Conservation (phyloP, 2,329 filamentous ascomycete genomes). For the Bisporella sp. region DNA sequence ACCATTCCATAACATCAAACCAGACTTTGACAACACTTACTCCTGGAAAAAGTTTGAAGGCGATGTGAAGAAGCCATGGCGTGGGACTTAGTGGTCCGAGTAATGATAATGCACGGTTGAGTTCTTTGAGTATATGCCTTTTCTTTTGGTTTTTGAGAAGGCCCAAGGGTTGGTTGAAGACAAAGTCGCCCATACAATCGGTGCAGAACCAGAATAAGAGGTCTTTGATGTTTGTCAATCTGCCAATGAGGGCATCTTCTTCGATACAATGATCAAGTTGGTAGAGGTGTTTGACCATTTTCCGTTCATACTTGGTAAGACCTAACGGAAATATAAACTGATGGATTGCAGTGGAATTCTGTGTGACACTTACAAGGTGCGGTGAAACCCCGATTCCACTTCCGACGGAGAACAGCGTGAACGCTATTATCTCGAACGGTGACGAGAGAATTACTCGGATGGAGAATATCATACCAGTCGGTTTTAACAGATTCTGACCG, state of each 20-base stretch:
- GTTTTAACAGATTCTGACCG: constrained; percentile 15
- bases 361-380: constrained; percentile 2
- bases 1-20: no score
- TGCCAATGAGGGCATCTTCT: neutral
- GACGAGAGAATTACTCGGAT: constrained; percentile 10
- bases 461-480: constrained; percentile 18
- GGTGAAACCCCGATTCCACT: constrained; percentile 21
- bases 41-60: no score
- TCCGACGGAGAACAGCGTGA: constrained; percentile 17
- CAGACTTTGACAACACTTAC: no score
- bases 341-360: no score
- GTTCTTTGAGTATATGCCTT: constrained; percentile 8
- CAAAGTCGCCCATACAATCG: constrained; percentile 24
- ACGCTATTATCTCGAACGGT: constrained; percentile 9
- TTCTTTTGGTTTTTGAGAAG: constrained; percentile 15
- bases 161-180: constrained; percentile 18
- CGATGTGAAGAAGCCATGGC: no score
- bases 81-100: constrained; percentile 2
- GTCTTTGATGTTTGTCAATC: neutral
- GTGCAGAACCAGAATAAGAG: constrained; percentile 1
- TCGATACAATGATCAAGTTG: neutral
- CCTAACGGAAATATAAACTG: no score
- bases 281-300: neutral
- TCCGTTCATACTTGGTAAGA: neutral
- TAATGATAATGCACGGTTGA: constrained; percentile 7